Evolutionary conservation across 2,329 filamentous ascomycete species (phyloP), one percentile per base, ranked within the genome.

Genomic region (Alternaria triticimaculans): DNA sequence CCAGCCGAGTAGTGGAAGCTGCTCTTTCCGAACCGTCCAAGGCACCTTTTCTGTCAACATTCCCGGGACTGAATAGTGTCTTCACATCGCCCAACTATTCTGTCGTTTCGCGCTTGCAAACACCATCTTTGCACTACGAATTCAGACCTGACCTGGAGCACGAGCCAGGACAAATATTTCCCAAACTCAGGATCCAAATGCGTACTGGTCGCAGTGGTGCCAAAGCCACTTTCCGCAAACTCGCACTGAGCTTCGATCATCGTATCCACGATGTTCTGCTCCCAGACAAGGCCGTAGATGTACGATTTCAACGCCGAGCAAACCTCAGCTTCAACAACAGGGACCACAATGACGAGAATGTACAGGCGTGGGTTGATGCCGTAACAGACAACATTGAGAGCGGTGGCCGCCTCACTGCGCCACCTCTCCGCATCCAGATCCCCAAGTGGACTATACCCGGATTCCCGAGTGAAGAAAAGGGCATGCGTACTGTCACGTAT

Each of bases 371-470:
- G 67, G 41, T 59, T n/a, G 60, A 64, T 12, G 51, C 63, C 11
- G 68, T 77, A 6, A 26, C 53, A 12, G 62, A 65, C 9, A 76
- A 78, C 43, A 72, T 79, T 18, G 57, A 70, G 25, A 74, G 76
- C 44, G 74, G 75, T 3, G 72, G 60, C 6, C 68, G 71, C 5
- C 68, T 80, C 8, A 71, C 67, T 9, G 77, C 78, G 1, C 78
- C 77, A 5, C 60, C 65, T 0, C 57, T 79, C 4, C 61, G 18
- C 11, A 50, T 80, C 8, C 48, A 69, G 0, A 72, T 80, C 10
- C 78, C 78, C 6, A 69, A 63, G 25, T 77, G 74, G 75, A 68
- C 68, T 0, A 69, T 79, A 6, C 67, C 64, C 5, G 73, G 69
- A 18, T 63, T 55, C 26, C 25, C 66, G 15, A 50, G 51, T 1